Base-by-base conservation (phyloP, 176 grass and related monocot genomes). In the Oryza officinalis region DNA sequence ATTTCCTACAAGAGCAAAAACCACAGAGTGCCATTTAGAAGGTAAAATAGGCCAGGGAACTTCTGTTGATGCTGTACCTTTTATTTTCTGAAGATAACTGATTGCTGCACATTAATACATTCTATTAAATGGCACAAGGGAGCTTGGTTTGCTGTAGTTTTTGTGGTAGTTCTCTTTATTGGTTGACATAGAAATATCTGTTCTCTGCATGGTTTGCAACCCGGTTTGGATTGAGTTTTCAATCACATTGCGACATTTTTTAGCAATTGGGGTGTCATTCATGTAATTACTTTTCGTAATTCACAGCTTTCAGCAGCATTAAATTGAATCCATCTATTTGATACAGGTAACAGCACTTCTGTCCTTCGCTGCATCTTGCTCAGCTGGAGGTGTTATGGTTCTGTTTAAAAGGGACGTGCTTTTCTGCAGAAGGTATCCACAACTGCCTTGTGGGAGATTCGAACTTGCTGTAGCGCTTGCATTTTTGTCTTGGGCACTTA, bases 401-500 rank as follows among this genome's bases (percentile, higher is more conserved):
- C 88, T 98, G 33, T 95, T 98, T 84, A 68, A 77, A 64, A 93
- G 43, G 76, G 95, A 98, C 8, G 82, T 92, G 57, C 69, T 75
- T 32, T 98, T 88, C 72, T 98, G 95, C 84, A 90, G 67, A 93
- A 87, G 76, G 35, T 83, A 84, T 78, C 57, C 85, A 66, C 88
- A 89, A 63, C 83, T 93, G 9, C 88, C 95, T 14, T 98, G 90
- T 12, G 87, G 92, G 23, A 89, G 74, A 68, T 98, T 70, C 63
- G 81, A 90, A 77, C 28, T 98, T 3, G 94, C 95, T 75, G 90
- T 83, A 28, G 91, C 89, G 2, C 84, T 93, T 44, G 95, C 95
- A 79, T 98, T 98, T 84, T 8, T 98, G 50, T 89, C 90, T n/a
- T 98, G 95, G 95, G 50, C 92, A 1, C 69, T 95, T 72, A 89